phyloP scores from a whole-genome alignment of 768 basidiomycete genomes.

The Lactarius deliciosus region DNA sequence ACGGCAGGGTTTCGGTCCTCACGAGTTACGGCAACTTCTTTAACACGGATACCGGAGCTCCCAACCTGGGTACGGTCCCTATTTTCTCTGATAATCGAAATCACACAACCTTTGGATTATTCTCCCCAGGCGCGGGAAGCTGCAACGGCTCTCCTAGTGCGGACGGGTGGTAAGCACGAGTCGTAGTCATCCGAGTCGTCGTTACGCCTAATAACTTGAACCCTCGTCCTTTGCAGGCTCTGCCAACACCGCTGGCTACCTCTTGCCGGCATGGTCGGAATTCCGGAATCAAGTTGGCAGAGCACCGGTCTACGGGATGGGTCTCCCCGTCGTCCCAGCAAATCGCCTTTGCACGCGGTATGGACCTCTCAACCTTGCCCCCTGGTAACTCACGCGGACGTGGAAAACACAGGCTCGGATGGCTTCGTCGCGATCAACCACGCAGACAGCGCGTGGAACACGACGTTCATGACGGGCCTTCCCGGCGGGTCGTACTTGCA shows the following conservation, averaged over 20 bases:
- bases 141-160: slow-evolving; percentile 50
- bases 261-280: slow-evolving; percentile 55
- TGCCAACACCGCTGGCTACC: slow-evolving; percentile 65
- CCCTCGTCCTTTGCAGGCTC: slow-evolving; percentile 36
- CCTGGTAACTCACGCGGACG: neutral
- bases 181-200: neutral
- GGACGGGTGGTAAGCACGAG: slow-evolving; percentile 43
- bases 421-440: slow-evolving; percentile 74
- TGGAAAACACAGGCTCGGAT: slow-evolving; percentile 41
- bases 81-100: neutral
- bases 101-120: neutral
- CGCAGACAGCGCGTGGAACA: slow-evolving; percentile 52
- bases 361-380: neutral
- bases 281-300: slow-evolving; percentile 60
- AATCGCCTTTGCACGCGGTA: slow-evolving; percentile 68
- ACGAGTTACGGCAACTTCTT: slow-evolving; percentile 56
- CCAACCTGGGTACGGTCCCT: slow-evolving; percentile 48
- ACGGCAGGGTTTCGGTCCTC: slow-evolving; percentile 63
- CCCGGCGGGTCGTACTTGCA: slow-evolving; percentile 60
- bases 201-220: neutral
- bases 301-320: slow-evolving; percentile 54
- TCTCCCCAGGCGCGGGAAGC: slow-evolving; percentile 44
- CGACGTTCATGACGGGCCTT: slow-evolving; percentile 58
- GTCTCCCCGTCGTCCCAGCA: slow-evolving; percentile 54
- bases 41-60: slow-evolving; percentile 54